Conservation (phyloP, 1,284 basidiomycete genomes). For the Neolentinus lepideus region DNA sequence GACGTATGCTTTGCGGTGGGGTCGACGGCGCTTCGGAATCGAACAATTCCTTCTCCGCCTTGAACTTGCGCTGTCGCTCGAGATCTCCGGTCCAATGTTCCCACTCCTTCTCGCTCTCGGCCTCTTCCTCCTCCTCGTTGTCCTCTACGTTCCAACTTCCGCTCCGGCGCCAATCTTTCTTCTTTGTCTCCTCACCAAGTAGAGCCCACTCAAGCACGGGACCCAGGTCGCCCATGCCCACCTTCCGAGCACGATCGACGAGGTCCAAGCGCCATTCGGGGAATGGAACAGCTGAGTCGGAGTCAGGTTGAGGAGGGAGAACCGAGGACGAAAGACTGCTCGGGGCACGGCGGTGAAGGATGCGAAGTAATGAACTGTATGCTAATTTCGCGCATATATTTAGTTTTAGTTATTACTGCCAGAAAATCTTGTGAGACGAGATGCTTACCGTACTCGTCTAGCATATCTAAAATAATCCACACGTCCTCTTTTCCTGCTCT, state of each 20-base stretch:
- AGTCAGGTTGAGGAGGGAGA: background rate
- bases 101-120: constrained; percentile 2
- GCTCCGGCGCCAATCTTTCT: background rate
- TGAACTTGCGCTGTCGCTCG: background rate
- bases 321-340: background rate
- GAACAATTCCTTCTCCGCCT: background rate
- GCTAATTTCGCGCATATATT: background rate
- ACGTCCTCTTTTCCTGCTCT: background rate
- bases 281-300: background rate
- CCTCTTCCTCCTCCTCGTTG: background rate
- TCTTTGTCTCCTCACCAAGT: background rate
- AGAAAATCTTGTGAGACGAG: background rate
- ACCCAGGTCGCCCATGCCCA: constrained; percentile 1
- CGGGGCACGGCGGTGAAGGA: background rate
- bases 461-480: background rate
- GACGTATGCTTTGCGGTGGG: background rate
- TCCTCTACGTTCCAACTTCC: background rate
- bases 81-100: constrained; percentile 1
- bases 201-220: background rate
- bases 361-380: background rate
- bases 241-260: background rate
- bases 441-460: constrained; percentile 1
- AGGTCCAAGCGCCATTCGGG: background rate
- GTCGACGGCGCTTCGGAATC: background rate
- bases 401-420: background rate